A percentile compares a stretch with the other conserved stretches of the same genome.
These are phyloP conservation scores for Lepidium didymum DNA, from an alignment of 345 rosid species.

Conservation along the genomic window DNA sequence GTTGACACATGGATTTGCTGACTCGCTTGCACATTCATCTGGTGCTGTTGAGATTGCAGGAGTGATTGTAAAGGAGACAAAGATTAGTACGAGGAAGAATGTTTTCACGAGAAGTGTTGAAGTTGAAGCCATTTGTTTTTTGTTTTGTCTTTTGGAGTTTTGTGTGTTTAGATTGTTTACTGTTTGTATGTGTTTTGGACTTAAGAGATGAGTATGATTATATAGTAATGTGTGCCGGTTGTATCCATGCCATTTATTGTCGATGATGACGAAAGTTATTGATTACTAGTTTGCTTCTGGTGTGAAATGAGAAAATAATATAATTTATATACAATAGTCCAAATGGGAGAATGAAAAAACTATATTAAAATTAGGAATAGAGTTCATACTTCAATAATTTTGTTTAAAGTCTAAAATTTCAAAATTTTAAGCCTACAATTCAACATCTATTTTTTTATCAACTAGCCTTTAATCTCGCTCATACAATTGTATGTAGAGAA, in stretches of 20 bases:
- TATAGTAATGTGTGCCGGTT: constrained; percentile 26
- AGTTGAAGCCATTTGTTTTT: constrained; percentile 14
- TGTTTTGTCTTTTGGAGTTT: not conserved
- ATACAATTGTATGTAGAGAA: too few species aligned
- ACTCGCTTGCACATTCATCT: constrained; percentile 23
- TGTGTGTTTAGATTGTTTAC: constrained; percentile 5
- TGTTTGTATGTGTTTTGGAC: constrained; percentile 5
- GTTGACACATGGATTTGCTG: constrained; percentile 35
- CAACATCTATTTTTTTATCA: too few species aligned
- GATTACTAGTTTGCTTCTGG: not conserved
- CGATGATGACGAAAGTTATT: not conserved
- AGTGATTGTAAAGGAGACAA: constrained; percentile 19
- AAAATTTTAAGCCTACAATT: too few species aligned
- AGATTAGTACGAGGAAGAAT: constrained; percentile 24
- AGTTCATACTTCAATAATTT: too few species aligned
- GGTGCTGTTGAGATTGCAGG: constrained; percentile 24
- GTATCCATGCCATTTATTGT: constrained; percentile 22
- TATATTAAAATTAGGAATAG: too few species aligned
- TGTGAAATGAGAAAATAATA: not conserved
- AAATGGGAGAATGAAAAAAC: too few species aligned
- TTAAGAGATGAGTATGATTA: constrained; percentile 11
- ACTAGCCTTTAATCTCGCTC: too few species aligned
- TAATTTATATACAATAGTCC: not conserved
- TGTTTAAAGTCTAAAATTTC: too few species aligned
- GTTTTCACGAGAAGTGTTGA: constrained; percentile 4